Percentiles rank a stretch among this genome's conserved stretches.
These are phyloP conservation scores for Ophiocytium majus DNA, from an alignment of 352 stramenopile genomes.

Conservation along the genomic window DNA sequence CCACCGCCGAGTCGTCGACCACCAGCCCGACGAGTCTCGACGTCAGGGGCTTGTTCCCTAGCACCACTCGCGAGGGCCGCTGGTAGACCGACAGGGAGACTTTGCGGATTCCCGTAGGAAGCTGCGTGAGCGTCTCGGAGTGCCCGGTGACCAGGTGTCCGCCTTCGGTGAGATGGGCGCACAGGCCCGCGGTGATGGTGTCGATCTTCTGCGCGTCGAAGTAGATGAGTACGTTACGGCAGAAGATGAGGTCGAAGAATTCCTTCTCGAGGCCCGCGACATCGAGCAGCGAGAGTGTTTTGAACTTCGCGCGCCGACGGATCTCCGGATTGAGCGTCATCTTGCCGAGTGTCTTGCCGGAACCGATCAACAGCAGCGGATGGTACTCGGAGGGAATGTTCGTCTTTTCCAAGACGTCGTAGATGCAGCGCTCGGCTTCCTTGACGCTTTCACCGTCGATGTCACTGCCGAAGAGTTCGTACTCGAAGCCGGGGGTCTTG, in stretches of 20 bases:
- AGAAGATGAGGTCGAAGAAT: background rate
- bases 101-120: background rate
- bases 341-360: background rate
- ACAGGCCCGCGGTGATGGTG: background rate
- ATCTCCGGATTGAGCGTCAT: background rate
- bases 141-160: background rate
- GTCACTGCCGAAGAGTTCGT: background rate
- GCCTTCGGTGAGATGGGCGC: background rate
- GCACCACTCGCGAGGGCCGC: background rate
- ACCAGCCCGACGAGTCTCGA: background rate
- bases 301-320: background rate
- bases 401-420: too few relatives aligned
- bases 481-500: background rate
- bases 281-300: background rate
- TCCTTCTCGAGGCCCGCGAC: background rate
- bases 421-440: background rate
- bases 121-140: background rate
- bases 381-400: background rate
- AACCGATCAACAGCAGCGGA: background rate
- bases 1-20: too few relatives aligned
- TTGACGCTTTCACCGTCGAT: background rate
- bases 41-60: background rate
- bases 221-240: conserved; percentile 1
- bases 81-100: background rate
- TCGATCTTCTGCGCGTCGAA: background rate